These are phyloP conservation scores for Naganishia antarctica DNA, from an alignment of 768 basidiomycete genomes.

Conservation along the genomic window DNA sequence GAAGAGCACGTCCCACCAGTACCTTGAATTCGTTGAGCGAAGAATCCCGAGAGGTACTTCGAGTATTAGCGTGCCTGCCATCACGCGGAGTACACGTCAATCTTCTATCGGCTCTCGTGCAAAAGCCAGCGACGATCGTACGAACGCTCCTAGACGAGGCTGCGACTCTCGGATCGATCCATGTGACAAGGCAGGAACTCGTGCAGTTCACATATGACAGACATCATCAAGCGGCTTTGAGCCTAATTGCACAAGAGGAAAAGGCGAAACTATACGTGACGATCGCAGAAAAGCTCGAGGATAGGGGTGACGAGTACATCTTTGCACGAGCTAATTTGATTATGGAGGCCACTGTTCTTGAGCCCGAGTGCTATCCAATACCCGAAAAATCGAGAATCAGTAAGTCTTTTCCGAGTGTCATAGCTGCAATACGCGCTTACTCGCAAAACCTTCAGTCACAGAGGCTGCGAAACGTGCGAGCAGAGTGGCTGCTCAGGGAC, in stretches of 20 bases:
- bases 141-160: conserved; percentile 19
- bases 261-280: not conserved
- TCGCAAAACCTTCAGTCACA: not conserved
- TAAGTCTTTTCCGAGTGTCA: not conserved
- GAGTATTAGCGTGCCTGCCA: conserved; percentile 33
- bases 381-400: conserved; percentile 2
- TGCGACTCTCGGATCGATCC: conserved; percentile 23
- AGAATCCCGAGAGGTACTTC: conserved; percentile 25
- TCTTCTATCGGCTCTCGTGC: conserved; percentile 28
- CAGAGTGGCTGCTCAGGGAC: not conserved
- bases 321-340: conserved; percentile 37
- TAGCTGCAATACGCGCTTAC: no score
- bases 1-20: no score
- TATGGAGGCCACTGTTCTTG: conserved; percentile 21
- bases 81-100: conserved; percentile 29
- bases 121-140: not conserved
- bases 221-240: conserved; percentile 25
- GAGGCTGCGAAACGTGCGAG: conserved; percentile 1
- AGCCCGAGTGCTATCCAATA: conserved; percentile 2
- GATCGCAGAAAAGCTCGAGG: conserved; percentile 11
- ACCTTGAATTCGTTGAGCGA: conserved; percentile 25
- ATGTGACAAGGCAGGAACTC: not conserved
- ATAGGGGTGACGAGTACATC: conserved; percentile 28
- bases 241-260: conserved; percentile 9
- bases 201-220: conserved; percentile 38